Evolutionary conservation across 129 eudicot genomes (phyloP).

Genomic region (Daucus carota): DH1_v3.0 NC_030382.2:28820001-28820500

Average conservation of each 20-base stretch:
- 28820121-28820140: background rate
- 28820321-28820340: constrained; percentile 61
- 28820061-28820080: background rate
- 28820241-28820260: constrained; percentile 86
- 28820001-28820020: background rate
- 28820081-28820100: background rate
- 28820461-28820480: background rate
- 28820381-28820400: constrained; percentile 79
- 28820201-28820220: constrained; percentile 95
- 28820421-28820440: background rate
- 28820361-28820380: constrained; percentile 92
- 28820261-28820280: constrained; percentile 62
- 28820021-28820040: background rate
- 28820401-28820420: constrained; percentile 40
- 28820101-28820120: background rate
- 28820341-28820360: constrained; percentile 54
- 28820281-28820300: constrained; percentile 97
- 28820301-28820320: constrained; percentile 85
- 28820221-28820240: constrained; percentile 99
- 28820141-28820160: constrained; percentile 1
- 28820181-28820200: constrained; percentile 84
- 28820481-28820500: background rate
- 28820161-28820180: constrained; percentile 52
- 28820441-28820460: background rate
- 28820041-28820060: background rate